These are phyloP conservation scores for Gossypium turneri DNA, from an alignment of 345 rosid genomes.

Conservation along the genomic window DNA sequence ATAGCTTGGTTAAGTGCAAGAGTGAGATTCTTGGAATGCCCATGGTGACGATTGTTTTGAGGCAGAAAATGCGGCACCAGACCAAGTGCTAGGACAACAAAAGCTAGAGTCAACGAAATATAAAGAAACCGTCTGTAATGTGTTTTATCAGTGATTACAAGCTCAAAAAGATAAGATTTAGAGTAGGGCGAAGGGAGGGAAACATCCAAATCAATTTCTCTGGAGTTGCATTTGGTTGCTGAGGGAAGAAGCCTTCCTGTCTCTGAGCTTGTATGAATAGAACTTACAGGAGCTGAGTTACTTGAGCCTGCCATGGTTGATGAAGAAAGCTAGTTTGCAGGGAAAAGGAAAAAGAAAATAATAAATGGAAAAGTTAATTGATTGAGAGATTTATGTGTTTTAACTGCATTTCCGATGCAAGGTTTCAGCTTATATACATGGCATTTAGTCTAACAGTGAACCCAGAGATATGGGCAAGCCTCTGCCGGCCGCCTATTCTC, in stretches of 20 bases:
- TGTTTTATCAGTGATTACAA: conserved; percentile 38
- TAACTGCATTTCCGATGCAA: conserved; percentile 2
- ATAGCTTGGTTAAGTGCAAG: conserved; percentile 53
- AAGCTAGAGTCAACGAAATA: conserved; percentile 21
- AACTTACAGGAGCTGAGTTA: conserved; percentile 20
- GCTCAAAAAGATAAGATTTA: conserved; percentile 43
- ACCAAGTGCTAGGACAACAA: conserved; percentile 24
- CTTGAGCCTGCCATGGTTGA: conserved; percentile 19
- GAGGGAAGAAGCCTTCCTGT: conserved; percentile 46
- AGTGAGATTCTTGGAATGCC: conserved; percentile 42
- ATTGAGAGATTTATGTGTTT: background rate
- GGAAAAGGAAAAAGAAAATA: background rate
- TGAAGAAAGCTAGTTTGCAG: background rate
- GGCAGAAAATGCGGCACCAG: conserved; percentile 37
- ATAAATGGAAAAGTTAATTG: background rate
- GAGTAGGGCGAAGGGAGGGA: conserved; percentile 45
- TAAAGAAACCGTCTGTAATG: conserved; percentile 42
- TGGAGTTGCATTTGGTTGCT: conserved; percentile 43
- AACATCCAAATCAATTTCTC: conserved; percentile 30
- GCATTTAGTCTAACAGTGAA: background rate
- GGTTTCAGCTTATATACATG: background rate
- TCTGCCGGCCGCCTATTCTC: background rate
- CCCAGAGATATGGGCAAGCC: background rate
- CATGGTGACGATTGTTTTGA: conserved; percentile 29
- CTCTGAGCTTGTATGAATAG: conserved; percentile 35